phyloP scores from a whole-genome alignment of 768 basidiomycete genomes.

The Dacryopinax primogenitus region DNA sequence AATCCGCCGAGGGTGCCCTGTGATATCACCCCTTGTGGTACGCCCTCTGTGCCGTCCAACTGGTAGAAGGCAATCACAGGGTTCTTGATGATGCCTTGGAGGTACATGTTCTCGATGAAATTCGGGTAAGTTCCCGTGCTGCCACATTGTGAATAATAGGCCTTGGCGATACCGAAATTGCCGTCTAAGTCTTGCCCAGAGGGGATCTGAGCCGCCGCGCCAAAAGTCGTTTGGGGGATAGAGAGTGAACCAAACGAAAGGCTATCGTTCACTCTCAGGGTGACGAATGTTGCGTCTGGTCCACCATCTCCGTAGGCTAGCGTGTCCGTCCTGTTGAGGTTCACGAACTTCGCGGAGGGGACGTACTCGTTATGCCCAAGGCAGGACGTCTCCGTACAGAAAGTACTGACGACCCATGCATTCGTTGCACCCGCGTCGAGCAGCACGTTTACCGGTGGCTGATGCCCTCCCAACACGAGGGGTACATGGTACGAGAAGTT shows the following conservation, averaged over 20 bases:
- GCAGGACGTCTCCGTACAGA: constrained; percentile 5
- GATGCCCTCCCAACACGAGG: neutral
- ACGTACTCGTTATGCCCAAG: neutral
- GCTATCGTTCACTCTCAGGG: constrained; percentile 10
- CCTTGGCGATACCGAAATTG: constrained; percentile 9
- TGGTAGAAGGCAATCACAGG: constrained; percentile 10
- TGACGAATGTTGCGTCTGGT: neutral
- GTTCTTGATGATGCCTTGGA: constrained; percentile 6
- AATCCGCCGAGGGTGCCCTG: constrained; percentile 10
- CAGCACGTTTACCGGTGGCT: neutral
- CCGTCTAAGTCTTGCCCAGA: neutral
- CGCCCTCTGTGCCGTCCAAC: constrained; percentile 2
- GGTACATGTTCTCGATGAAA: constrained; percentile 5
- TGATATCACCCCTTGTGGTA: neutral
- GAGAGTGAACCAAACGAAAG: constrained; percentile 8
- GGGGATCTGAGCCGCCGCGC: constrained; percentile 1
- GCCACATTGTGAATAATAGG: constrained; percentile 8
- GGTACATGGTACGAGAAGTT: constrained; percentile 12
- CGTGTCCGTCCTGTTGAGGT: constrained; percentile 6
- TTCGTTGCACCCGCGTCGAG: constrained; percentile 4
- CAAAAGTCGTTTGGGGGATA: constrained; percentile 9
- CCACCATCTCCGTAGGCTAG: constrained; percentile 1
- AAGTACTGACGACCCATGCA: constrained; percentile 10
- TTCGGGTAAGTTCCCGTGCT: constrained; percentile 3
- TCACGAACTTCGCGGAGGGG: neutral